Conservation (phyloP, 2,329 filamentous ascomycete species). For the Aspergillus sp. region DNA sequence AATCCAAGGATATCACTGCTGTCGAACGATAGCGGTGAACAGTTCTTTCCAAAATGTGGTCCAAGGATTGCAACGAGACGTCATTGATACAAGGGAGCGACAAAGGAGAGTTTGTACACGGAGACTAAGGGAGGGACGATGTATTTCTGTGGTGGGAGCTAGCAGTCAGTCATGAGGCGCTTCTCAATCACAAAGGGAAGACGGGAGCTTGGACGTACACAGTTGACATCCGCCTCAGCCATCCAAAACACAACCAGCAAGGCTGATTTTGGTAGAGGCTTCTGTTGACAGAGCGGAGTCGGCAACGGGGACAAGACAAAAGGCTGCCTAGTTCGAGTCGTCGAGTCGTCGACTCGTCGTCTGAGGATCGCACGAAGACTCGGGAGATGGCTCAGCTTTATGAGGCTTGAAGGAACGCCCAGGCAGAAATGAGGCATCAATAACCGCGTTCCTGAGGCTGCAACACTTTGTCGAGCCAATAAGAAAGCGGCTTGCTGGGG, state of each 20-base stretch:
- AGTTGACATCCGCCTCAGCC: constrained; percentile 29
- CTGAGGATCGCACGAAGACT: constrained; percentile 38
- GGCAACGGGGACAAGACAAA: constrained; percentile 29
- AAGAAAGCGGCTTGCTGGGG: not conserved
- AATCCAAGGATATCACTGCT: not conserved
- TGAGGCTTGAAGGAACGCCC: constrained; percentile 25
- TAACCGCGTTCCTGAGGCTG: constrained; percentile 30
- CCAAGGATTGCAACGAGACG: constrained; percentile 4
- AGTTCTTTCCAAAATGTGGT: constrained; percentile 4
- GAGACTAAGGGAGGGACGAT: constrained; percentile 7
- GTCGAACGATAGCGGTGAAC: constrained; percentile 11
- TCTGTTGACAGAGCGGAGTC: constrained; percentile 24
- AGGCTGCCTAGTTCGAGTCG: constrained; percentile 33
- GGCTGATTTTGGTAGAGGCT: constrained; percentile 19
- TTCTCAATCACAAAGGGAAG: constrained; percentile 9
- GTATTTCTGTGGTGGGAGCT: constrained; percentile 21
- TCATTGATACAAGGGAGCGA: constrained; percentile 24
- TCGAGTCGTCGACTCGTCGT: constrained; percentile 37
- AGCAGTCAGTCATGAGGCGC: constrained; percentile 17
- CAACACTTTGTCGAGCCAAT: constrained; percentile 19
- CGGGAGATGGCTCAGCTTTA: constrained; percentile 30
- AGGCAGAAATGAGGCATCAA: constrained; percentile 39
- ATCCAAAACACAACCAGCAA: constrained; percentile 25
- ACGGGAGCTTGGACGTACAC: constrained; percentile 32
- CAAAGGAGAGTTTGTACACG: constrained; percentile 11